Percentiles rank a stretch among this genome's conserved stretches.
Conservation (phyloP, 2,329 filamentous ascomycete species). For the Penicillium corylophilum region DNA sequence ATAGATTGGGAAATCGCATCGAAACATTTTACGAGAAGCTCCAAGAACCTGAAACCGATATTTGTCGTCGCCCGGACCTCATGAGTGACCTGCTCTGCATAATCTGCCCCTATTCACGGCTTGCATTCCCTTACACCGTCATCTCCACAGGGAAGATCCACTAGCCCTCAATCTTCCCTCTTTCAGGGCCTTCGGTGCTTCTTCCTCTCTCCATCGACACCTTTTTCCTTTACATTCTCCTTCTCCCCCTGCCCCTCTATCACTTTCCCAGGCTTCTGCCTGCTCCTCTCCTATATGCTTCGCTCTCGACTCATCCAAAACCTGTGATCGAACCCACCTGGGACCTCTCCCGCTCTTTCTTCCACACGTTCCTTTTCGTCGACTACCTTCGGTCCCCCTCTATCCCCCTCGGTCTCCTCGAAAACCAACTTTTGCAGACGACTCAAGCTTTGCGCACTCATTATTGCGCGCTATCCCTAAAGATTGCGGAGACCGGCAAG, state of each 20-base stretch:
- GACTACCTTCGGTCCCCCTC: background rate
- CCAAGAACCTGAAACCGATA: background rate
- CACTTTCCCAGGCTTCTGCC: slow-evolving; percentile 16
- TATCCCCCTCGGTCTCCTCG: slow-evolving; percentile 4
- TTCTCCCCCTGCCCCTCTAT: slow-evolving; percentile 1
- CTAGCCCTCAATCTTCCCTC: slow-evolving; percentile 30
- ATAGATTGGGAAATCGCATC: slow-evolving; percentile 12
- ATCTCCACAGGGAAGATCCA: slow-evolving; percentile 34
- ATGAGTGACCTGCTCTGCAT: background rate
- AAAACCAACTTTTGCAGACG: background rate
- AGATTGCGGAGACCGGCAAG: slow-evolving; percentile 6
- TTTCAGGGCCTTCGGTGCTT: slow-evolving; percentile 3
- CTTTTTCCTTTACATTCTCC: slow-evolving; percentile 17
- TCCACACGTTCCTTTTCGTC: slow-evolving; percentile 13
- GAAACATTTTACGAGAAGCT: background rate
- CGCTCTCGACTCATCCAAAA: slow-evolving; percentile 2
- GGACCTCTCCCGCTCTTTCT: slow-evolving; percentile 8
- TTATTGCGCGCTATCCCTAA: slow-evolving; percentile 8
- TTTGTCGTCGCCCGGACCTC: background rate
- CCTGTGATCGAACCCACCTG: slow-evolving; percentile 7
- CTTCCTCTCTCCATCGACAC: slow-evolving; percentile 7
- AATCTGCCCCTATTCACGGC: background rate
- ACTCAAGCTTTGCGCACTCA: background rate
- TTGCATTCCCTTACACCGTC: slow-evolving; percentile 19
- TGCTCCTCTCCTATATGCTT: slow-evolving; percentile 11